Evolutionary conservation across 306 rosid genomes (phyloP), one percentile per base, ranked within the genome.

Genomic region (Vigna reflexopilosa): DNA sequence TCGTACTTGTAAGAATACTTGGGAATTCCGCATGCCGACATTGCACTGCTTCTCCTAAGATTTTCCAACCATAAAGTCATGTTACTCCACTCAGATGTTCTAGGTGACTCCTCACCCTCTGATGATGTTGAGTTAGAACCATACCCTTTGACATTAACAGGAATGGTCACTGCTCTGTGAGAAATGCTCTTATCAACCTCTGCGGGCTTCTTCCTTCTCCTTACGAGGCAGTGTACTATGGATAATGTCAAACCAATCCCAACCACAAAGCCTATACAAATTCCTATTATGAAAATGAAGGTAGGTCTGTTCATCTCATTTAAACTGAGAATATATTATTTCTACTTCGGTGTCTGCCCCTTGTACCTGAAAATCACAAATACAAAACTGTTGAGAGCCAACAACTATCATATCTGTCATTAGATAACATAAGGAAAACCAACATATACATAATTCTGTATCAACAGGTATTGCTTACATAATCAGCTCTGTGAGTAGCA

Each of bases 1-100:
- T 56, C 83, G 81, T 90, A 95, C 98, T 89, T 93, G 87, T 88
- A 95, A 76, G 97, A 88, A 84, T 91, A 95, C 88, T 93, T 93
- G 0, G 89, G 97, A 83, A 95, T 92, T 82, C 98, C 98, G 40
- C 96, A 92, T 72, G 90, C 90, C 26, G 98, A 91, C 77, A 85
- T 88, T 42, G 86, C 89, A 79, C 77, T 87, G 63, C 84, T 95
- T 80, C 73, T 91, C 83, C 84, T 87, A 57, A 92, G 89, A 77
- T 91, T 97, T 40, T 95, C 98, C 82, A 92, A 82, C 98, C 98
- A 91, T 13, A 88, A 57, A 65, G 93, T 77, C 54, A 80, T 67
- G 73, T 86, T 89, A 80, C 83, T 86, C 81, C 87, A 83, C 72
- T 83, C 97, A 34, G 98, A 92, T 79, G 91, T 91, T 45, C 89